Base-by-base conservation (phyloP, 2,329 filamentous ascomycete species). In the Botrytis pseudocinerea region DNA sequence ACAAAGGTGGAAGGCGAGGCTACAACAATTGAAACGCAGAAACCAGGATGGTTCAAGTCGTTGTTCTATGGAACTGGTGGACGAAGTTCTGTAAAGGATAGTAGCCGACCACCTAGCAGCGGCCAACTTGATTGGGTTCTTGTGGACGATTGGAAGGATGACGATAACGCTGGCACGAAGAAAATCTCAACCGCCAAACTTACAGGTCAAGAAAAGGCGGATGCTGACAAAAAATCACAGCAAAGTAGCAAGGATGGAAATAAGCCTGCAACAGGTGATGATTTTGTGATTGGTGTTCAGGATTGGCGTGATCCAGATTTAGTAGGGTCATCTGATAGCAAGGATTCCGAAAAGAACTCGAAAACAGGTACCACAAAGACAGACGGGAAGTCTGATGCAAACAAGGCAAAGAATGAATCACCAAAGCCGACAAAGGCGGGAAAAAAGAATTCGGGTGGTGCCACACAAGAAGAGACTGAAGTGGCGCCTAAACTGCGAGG, bases 281-380 rank as follows among this genome's bases (percentile, higher is more conserved):
- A 87, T 73, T 95, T 95, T 80, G 87, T 92, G 62, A 95, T 95
- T 78, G 93, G 93, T n/a, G 90, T 94, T 20, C 92, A 96, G 76
- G 93, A 96, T 80, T 95, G 93, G 93, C 88, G 93, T 76, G 93
- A 96, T 80, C 91, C 92, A 9, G 92, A 94, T 80, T 83, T 94
- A 28, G 84, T 93, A 35, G 85, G 74, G n/a, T 65, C 76, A 8
- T 60, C 75, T 22, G 76, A 76, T 22, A 70, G 69, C 57, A 79
- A 79, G 57, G 77, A 79, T 68, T 76, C 79, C 35, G 78, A 80
- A 74, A 84, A 83, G 73, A 77, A 46, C 75, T 68, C 35, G 74
- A 80, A 75, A 65, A 72, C 32, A 68, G 25, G 71, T 20, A 78
- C 76, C 51, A 72, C 71, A 18, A 77, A 80, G 28, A 74, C 77